Evolutionary conservation across 768 basidiomycete species (phyloP), one percentile per base, ranked within the genome.

Genomic region (Mycena latifolia): DNA sequence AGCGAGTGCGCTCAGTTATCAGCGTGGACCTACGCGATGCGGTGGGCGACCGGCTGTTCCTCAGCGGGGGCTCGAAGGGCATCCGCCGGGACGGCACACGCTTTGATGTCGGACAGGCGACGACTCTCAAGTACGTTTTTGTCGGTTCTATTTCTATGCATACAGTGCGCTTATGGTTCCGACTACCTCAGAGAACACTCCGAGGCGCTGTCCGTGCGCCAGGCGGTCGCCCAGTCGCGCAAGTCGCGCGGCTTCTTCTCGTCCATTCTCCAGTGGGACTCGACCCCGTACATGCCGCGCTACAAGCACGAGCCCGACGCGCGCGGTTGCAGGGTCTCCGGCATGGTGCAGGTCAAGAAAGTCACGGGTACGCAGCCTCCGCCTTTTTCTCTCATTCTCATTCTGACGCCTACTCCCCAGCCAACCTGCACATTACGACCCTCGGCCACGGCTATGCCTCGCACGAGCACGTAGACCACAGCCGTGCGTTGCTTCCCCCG

Each of bases 401-500:
- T 22, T 41, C 28, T 45, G 27, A n/a, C n/a, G n/a, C 45, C 48
- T 25, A 18, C 22, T 11, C 6, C 62, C 91, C n/a, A n/a, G 93
- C 92, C 7, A 99, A 99, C 74, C 77, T 99, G 56, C 97, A 99
- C 73, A 86, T 99, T 46, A 99, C 97, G 2, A 95, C 95, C 0
- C 84, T 96, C 11, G 97, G 97, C 0, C 97, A 99, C 77, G 97
- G 97, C 25, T 99, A 99, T 74, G 84, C 91, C 48, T 95, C 93
- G 69, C 83, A 85, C 65, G 86, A 93, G 61, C 96, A 99, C 76
- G 92, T 96, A 8, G 92, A 94, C 69, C 97, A 99, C 73, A 86
- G 76, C 10, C 77, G 96, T 97, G 72, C 67, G 93, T 85, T 20
- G 17, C 25, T 43, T 43, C 22, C 39, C 31, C 31, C 31, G 20